Evolutionary conservation across 176 grass and related monocot genomes (phyloP), one percentile per base, ranked within the genome.

Genomic region (Canna indica): DNA sequence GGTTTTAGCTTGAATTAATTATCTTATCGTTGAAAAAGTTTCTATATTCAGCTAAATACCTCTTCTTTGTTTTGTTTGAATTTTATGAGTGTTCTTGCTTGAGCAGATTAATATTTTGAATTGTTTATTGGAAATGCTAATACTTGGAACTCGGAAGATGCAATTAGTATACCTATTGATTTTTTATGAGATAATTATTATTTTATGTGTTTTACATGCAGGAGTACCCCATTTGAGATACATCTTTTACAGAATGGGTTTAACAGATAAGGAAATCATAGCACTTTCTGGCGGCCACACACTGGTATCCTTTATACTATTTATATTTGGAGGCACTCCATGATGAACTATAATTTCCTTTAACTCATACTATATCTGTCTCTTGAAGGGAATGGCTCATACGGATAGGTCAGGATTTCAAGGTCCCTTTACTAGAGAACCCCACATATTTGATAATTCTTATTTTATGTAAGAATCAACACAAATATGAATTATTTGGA

Each of bases 251-350:
- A 83, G 94, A 71, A 99, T 93, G 94, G 89, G 89, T 62, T 78
- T 99, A 70, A 78, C 84, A 27, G 89, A 99, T 78, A 99, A 90
- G 83, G 94, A 99, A 76, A 99, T 99, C 29, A 84, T 99, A 46
- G 89, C 94, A 70, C 69, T 90, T 47, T 99, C 89, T 69, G 94
- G 94, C 31, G 93, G 69, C 5, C 89, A 97, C 64, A 90, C 86
- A 47, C 82, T 99, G 86, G 90, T 99, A 93, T 13, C 44, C 34
- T 7, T 69, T 67, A 14, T 70, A 44, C 28, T 56, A 68, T 70
- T 39, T 31, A 53, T 18, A 36, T n/a, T 58, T 67, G n/a, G n/a
- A n/a, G n/a, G n/a, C n/a, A n/a, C 32, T 26, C 2, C 16, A 50
- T 80, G 67, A 72, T 76, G 33, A 36, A 29, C 29, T 64, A 69